These are phyloP conservation scores for Umbelopsis sp. DNA, from an alignment of 192 early-diverging fungal genomes.

Conservation along the genomic window DNA sequence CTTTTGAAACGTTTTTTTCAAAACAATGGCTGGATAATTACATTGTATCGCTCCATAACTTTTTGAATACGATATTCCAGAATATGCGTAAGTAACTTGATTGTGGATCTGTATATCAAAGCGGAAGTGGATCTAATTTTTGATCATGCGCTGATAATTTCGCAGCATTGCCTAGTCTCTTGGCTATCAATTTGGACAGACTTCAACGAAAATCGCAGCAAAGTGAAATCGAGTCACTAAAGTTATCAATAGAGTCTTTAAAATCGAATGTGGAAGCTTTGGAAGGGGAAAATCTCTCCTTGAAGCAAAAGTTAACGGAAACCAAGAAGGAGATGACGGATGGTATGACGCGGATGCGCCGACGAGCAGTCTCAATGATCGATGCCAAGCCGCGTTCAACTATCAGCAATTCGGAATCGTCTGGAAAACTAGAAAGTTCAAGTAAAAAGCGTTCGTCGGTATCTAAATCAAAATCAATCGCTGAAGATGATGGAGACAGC, in stretches of 20 bases:
- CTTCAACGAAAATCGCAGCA: constrained; percentile 43
- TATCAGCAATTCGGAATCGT: not conserved
- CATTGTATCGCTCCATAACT: constrained; percentile 62
- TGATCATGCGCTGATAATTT: not conserved
- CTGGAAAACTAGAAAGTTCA: not conserved
- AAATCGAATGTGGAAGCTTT: constrained; percentile 31
- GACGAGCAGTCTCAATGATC: constrained; percentile 37
- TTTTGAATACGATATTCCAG: constrained; percentile 63
- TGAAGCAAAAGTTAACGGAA: constrained; percentile 37
- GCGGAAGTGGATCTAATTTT: not conserved
- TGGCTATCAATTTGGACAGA: constrained; percentile 59
- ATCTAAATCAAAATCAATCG: not conserved
- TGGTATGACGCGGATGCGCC: constrained; percentile 35
- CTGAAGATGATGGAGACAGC: not conserved
- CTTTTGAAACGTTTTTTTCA: constrained; percentile 63
- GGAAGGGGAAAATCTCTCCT: constrained; percentile 38
- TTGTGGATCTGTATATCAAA: no score
- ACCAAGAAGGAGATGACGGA: constrained; percentile 41
- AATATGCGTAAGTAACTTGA: constrained; percentile 59
- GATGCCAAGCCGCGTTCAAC: not conserved
- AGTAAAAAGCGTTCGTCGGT: not conserved
- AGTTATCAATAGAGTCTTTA: constrained; percentile 28
- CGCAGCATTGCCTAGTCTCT: constrained; percentile 56
- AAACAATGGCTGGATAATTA: constrained; percentile 67
- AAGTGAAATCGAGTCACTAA: constrained; percentile 35